Conservation (phyloP, 768 basidiomycete species). For the Phanerochaete carnosa region DNA sequence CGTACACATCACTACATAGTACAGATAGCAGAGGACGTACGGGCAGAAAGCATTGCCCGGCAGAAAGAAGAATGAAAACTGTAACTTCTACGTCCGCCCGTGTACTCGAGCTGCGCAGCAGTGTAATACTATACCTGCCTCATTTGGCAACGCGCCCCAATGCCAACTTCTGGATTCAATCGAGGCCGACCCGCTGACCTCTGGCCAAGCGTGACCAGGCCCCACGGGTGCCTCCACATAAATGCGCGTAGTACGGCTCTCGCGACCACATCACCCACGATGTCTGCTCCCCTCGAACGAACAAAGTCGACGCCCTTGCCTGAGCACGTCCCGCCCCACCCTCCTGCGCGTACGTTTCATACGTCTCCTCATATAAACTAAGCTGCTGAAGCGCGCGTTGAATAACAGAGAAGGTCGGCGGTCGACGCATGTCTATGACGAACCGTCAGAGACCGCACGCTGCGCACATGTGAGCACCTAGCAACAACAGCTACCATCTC, state of each 20-base stretch:
- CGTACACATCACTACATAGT: constrained; percentile 8
- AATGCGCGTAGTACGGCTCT: background rate
- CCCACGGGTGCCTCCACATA: background rate
- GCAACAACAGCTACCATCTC: background rate
- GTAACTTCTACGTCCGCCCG: background rate
- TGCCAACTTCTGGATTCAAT: constrained; percentile 1
- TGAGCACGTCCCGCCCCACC: constrained; percentile 8
- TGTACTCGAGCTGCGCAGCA: background rate
- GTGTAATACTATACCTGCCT: background rate
- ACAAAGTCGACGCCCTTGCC: background rate
- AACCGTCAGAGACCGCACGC: constrained; percentile 10
- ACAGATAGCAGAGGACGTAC: constrained; percentile 12
- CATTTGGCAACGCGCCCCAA: background rate
- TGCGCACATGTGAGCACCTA: background rate
- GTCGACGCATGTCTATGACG: constrained; percentile 14
- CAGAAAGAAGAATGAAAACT: background rate
- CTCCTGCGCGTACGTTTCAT: constrained; percentile 13
- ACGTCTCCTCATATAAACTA: background rate
- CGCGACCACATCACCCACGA: background rate
- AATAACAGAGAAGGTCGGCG: constrained; percentile 13
- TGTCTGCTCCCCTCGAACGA: constrained; percentile 1
- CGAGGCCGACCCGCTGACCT: constrained; percentile 6
- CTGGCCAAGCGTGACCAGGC: background rate
- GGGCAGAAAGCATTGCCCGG: constrained; percentile 9
- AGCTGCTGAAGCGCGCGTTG: background rate